A percentile compares a stretch with the other conserved stretches of the same genome.
Evolutionary conservation across 768 basidiomycete genomes (phyloP).

Genomic region (Naganishia friedmannii): DNA sequence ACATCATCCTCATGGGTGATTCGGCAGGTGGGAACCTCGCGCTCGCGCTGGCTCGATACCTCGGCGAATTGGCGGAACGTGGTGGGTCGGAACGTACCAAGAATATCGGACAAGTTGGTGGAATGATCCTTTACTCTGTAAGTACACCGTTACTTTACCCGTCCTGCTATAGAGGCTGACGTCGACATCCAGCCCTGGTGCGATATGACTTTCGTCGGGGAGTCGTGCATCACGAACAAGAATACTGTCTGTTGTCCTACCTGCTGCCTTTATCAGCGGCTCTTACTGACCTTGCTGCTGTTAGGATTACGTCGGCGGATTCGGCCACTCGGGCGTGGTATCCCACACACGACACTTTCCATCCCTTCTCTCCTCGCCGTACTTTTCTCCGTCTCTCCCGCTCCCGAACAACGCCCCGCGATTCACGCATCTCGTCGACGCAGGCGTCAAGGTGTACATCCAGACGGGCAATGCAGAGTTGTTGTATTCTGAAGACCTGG

Average conservation of each 20-base stretch:
- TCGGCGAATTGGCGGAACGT: constrained; percentile 33
- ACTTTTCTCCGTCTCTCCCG: constrained; percentile 38
- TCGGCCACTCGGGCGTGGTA: constrained; percentile 33
- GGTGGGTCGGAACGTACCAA: not conserved
- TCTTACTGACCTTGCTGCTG: not conserved
- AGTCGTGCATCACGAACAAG: constrained; percentile 19
- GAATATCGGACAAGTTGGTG: constrained; percentile 21
- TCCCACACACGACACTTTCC: constrained; percentile 44
- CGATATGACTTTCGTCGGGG: constrained; percentile 30
- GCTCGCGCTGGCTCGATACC: constrained; percentile 46
- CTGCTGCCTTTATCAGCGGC: not conserved
- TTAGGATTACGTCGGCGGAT: constrained; percentile 33
- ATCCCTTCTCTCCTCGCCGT: constrained; percentile 31
- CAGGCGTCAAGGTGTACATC: constrained; percentile 37
- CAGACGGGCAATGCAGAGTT: constrained; percentile 41
- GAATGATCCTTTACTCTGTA: constrained; percentile 32
- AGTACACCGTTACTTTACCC: not conserved
- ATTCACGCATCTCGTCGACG: constrained; percentile 36
- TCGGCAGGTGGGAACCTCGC: constrained; percentile 76
- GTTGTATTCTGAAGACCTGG: constrained; percentile 37
- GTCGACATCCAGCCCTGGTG: constrained; percentile 25
- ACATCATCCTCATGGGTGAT: constrained; percentile 70
- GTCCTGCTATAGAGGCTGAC: not conserved
- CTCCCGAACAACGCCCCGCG: constrained; percentile 29
- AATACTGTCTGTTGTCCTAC: constrained; percentile 21